A percentile compares a stretch with the other conserved stretches of the same genome.
These are phyloP conservation scores for Penicillium samsonianum DNA, from an alignment of 495 filamentous ascomycete genomes.

Conservation along the genomic window DNA sequence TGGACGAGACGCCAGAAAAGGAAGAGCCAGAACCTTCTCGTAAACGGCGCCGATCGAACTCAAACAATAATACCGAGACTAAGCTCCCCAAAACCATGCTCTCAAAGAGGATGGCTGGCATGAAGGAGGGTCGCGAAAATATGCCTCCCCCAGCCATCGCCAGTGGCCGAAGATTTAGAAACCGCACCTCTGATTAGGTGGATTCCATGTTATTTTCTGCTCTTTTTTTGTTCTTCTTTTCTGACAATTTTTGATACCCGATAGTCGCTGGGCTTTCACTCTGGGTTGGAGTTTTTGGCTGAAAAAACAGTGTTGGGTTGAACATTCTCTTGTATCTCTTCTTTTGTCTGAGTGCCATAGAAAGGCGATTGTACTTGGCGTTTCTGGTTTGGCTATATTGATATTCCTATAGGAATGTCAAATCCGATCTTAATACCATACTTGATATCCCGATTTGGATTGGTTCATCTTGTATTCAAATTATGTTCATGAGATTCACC, in stretches of 20 bases:
- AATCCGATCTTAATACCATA: background rate
- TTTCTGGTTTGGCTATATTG: conserved; percentile 8
- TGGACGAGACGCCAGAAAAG: conserved; percentile 27
- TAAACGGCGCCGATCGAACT: conserved; percentile 54
- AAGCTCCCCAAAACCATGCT: conserved; percentile 25
- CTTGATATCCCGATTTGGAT: background rate
- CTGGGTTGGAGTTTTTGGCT: conserved; percentile 28
- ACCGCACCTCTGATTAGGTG: conserved; percentile 29
- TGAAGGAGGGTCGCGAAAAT: conserved; percentile 63
- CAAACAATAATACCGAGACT: conserved; percentile 13
- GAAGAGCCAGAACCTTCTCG: conserved; percentile 50
- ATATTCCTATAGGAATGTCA: background rate
- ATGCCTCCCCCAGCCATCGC: conserved; percentile 44
- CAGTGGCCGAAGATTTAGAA: conserved; percentile 31
- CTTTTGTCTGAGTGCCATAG: conserved; percentile 4
- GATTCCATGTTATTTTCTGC: conserved; percentile 8
- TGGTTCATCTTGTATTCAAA: background rate
- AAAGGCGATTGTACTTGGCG: conserved; percentile 9
- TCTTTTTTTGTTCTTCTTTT: conserved; percentile 10
- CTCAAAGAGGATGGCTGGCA: conserved; percentile 46
- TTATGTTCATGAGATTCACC: background rate
- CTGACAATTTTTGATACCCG: conserved; percentile 30
- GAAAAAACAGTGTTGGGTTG: conserved; percentile 17
- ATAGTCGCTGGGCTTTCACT: conserved; percentile 23
- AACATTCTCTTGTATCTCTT: conserved; percentile 15